Evolutionary conservation across 495 filamentous ascomycete genomes (phyloP).

Genomic region (Aspergillus ostianus): DNA sequence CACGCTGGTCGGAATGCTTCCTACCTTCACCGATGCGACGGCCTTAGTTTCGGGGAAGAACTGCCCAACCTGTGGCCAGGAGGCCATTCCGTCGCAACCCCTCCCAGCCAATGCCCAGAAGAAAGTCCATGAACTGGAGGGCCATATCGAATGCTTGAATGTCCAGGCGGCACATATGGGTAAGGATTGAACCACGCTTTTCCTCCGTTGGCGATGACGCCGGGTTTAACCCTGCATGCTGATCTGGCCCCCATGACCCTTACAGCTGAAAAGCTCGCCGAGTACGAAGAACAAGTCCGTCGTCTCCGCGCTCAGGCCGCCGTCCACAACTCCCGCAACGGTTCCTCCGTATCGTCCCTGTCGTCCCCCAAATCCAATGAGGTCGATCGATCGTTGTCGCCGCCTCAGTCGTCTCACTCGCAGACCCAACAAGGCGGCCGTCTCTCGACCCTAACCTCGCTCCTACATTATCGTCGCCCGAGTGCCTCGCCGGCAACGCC

Average conservation of each 20-base stretch:
- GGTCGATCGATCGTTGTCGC: constrained; percentile 23
- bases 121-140: constrained; percentile 77
- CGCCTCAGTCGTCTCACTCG: constrained; percentile 25
- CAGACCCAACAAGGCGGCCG: constrained; percentile 38
- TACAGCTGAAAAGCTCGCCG: constrained; percentile 74
- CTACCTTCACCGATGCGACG: constrained; percentile 32
- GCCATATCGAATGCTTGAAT: constrained; percentile 70
- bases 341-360: constrained; percentile 32
- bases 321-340: constrained; percentile 27
- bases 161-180: constrained; percentile 74
- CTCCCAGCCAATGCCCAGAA: constrained; percentile 54
- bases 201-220: neutral
- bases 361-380: constrained; percentile 28
- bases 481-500: constrained; percentile 37
- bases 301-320: constrained; percentile 53
- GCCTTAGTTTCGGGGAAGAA: constrained; percentile 29
- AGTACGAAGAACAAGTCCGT: constrained; percentile 90
- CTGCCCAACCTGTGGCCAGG: constrained; percentile 51
- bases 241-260: constrained; percentile 2
- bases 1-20: constrained; percentile 33
- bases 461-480: constrained; percentile 61
- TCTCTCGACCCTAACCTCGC: constrained; percentile 61
- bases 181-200: constrained; percentile 28
- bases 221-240: constrained; percentile 5
- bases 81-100: constrained; percentile 28